Base-by-base conservation (phyloP, 1,284 basidiomycete species). In the Leccinum insigne region DNA sequence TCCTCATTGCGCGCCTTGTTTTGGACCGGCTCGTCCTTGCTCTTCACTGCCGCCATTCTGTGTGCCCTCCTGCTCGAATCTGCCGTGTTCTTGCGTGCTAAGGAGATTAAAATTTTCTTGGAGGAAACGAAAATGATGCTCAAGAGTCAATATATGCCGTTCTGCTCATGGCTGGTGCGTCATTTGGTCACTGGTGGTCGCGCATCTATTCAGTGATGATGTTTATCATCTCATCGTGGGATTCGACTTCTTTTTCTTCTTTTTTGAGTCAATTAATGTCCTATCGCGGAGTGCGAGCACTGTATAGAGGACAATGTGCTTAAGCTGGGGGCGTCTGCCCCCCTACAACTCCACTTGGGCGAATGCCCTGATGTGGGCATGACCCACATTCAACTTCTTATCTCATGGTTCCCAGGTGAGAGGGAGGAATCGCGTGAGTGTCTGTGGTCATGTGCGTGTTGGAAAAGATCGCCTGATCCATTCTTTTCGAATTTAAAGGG, bases 101-200 rank as follows among this genome's bases (percentile, higher is more conserved):
- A 85, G 76, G 83, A 76, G 13, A 38, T 5, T 1, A 38, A 38
- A 2, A 13, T 88, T 4, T 98, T 98, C 82, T 44, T 95, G 14
- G 80, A 77, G 63, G 93, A 96, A 77, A 86, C 83, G 64, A 77
- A 83, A 78, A 75, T 78, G 63, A 98, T 98, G 91, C 80, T 98
- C 67, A 93, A 89, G 80, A 80, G 77, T 0, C 93, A 98, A 88
- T 98, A 68, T 98, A 96, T 76, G 92, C 92, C 7, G 79, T 92
- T 13, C 73, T 94, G 47, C 81, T 94, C 60, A 93, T 93, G 90
- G 87, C 89, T 9, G 91, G 91, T 90, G 67, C 13, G 88, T 65
- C 77, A 2, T 61, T 61, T 58, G 29, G 3, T 29, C 23, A 23
- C 23, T 23, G 23, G 26, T 26, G 21, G 56, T 42, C 21, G 5